Conservation (phyloP, 805 yeast genomes). For the Myxozyma lipomycoides region DNA sequence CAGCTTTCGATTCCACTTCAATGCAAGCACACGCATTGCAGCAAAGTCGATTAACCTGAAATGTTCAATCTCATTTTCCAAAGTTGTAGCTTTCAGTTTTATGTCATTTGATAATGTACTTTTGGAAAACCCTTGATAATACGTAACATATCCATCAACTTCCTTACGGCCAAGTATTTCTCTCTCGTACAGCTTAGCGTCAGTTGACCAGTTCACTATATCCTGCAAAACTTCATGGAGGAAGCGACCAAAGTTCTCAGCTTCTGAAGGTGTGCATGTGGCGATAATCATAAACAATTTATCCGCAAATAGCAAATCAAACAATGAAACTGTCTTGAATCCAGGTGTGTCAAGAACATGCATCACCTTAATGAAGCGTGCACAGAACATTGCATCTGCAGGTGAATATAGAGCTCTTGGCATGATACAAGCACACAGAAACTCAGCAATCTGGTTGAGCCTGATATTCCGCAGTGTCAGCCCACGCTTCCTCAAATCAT, state of each 20-base stretch:
- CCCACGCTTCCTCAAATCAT: constrained; percentile 4
- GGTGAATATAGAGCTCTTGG: constrained; percentile 79
- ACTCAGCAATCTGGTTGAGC: constrained; percentile 31
- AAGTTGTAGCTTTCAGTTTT: constrained; percentile 7
- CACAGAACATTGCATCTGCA: constrained; percentile 70
- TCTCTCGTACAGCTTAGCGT: constrained; percentile 35
- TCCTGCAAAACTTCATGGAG: constrained; percentile 51
- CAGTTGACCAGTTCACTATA: constrained; percentile 47
- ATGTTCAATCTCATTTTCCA: constrained; percentile 18
- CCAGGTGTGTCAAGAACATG: constrained; percentile 43
- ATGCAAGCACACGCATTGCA: constrained; percentile 43
- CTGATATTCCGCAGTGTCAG: constrained; percentile 3
- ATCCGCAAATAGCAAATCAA: constrained; percentile 44
- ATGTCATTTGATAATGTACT: constrained; percentile 3
- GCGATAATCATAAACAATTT: constrained; percentile 56
- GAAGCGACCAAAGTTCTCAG: constrained; percentile 79
- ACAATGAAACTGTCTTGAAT: constrained; percentile 40
- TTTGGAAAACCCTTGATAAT: constrained; percentile 31
- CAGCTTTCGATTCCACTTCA: constrained; percentile 53
- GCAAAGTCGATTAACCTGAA: constrained; percentile 34
- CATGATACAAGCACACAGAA: constrained; percentile 62
- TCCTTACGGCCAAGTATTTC: constrained; percentile 34
- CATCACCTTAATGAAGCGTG: constrained; percentile 55
- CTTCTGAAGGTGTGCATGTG: constrained; percentile 69
- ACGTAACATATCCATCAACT: constrained; percentile 22